A percentile compares a stretch with the other conserved stretches of the same genome.
These are phyloP conservation scores for Taxawa tesnikishii DNA, from an alignment of 2,329 filamentous ascomycete species.

Conservation along the genomic window DNA sequence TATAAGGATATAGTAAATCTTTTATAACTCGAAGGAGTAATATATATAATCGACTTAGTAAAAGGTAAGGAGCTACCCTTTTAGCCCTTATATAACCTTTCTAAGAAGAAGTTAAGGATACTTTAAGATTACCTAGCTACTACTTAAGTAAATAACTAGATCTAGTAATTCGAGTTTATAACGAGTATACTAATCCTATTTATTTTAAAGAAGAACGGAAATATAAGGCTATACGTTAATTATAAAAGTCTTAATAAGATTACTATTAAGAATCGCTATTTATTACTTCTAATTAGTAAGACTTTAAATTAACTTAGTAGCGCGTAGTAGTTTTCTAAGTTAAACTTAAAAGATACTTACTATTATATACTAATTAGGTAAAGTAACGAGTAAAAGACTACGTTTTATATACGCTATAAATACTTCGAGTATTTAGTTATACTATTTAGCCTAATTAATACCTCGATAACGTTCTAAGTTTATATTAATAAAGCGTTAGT, in stretches of 20 bases:
- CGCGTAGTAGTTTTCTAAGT: slow-evolving; percentile 10
- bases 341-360: slow-evolving; percentile 15
- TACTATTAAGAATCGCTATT: slow-evolving; percentile 19
- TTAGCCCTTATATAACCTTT: neutral
- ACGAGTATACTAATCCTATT: slow-evolving; percentile 9
- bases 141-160: slow-evolving; percentile 5
- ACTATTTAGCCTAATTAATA: slow-evolving; percentile 14
- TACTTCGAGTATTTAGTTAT: slow-evolving; percentile 15
- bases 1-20: neutral
- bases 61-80: neutral
- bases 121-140: slow-evolving; percentile 1
- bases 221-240: slow-evolving; percentile 16
- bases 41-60: neutral
- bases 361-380: slow-evolving; percentile 14
- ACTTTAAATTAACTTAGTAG: slow-evolving; percentile 10
- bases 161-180: slow-evolving; percentile 3
- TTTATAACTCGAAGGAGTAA: neutral
- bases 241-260: slow-evolving; percentile 19
- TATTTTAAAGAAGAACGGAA: slow-evolving; percentile 10
- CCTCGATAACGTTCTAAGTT: slow-evolving; percentile 14
- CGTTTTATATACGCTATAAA: slow-evolving; percentile 12
- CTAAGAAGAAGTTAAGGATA: neutral
- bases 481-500: slow-evolving; percentile 14
- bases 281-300: slow-evolving; percentile 15
- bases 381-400: slow-evolving; percentile 12